Base-by-base conservation (phyloP, 768 basidiomycete species). In the Piloderma croceum region DNA sequence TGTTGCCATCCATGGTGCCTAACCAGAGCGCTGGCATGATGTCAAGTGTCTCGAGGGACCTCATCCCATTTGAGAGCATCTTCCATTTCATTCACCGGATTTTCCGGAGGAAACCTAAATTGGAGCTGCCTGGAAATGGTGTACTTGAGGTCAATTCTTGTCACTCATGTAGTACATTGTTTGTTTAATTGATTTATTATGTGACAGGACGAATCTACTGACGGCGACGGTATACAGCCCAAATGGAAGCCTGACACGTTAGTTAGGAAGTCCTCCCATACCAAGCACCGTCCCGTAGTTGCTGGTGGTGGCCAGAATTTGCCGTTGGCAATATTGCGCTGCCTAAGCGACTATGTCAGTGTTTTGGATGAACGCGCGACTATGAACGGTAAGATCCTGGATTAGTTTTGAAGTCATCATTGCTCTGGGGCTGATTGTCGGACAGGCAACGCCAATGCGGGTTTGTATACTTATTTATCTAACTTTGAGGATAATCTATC, bases 261-360 rank as follows among this genome's bases (percentile, higher is more conserved):
- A n/a, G n/a, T n/a, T n/a, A 15, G 10, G 27, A 29, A 29, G 27
- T 15, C 15, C 27, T 29, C 37, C 15, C 17, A 45, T 25, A 21
- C 44, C 34, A 67, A 64, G 41, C 56, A 60, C 45, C 47, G 57
- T 12, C 63, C 61, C 17, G 46, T 47, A 5, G 43, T 67, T 23
- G 63, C 64, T 7, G 61, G 63, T 4, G 60, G 56, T 7, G 77
- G 78, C 9, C 68, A 77, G 49, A 81, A 80, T 53, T 54, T 80
- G 7, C 79, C 79, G 7, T 53, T 80, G 24, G 74, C 79, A 49
- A 65, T 81, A 32, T 33, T 81, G 36, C 57, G 73, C 13, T 71
- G 68, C 45, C 50, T 82, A 36, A 77, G 76, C 47, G 69, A 77
- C 41, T 82, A 79, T 79, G 59, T 70, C 38, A 71, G 70, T 46